phyloP scores from a whole-genome alignment of 805 yeast genomes.

The Cyberlindnera saturnus region DNA sequence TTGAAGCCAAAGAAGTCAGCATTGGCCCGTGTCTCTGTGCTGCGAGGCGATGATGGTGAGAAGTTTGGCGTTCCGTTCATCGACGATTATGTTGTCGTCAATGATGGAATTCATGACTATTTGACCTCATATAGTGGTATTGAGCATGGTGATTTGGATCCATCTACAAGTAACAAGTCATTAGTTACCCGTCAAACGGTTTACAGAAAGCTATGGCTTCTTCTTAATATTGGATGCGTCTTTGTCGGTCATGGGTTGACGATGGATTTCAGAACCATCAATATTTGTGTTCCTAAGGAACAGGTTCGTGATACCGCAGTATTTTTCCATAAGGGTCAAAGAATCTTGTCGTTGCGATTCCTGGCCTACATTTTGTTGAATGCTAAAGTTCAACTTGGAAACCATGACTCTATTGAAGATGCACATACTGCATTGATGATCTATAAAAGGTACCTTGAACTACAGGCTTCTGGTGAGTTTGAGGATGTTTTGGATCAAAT shows the following conservation, averaged over 20 bases:
- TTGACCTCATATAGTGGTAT: constrained; percentile 92
- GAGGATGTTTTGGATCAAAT: constrained; percentile 58
- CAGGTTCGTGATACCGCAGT: constrained; percentile 91
- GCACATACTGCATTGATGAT: constrained; percentile 79
- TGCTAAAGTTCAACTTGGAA: constrained; percentile 80
- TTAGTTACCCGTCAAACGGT: constrained; percentile 79
- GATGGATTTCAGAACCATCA: constrained; percentile 90
- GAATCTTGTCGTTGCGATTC: constrained; percentile 80
- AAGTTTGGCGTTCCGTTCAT: constrained; percentile 73
- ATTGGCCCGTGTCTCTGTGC: constrained; percentile 83
- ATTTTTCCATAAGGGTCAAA: constrained; percentile 67
- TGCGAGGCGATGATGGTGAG: constrained; percentile 65
- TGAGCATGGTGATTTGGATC: constrained; percentile 83
- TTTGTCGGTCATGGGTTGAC: constrained; percentile 93
- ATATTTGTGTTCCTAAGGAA: constrained; percentile 74
- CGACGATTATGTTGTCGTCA: constrained; percentile 84
- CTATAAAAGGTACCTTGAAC: constrained; percentile 65
- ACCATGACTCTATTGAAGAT: constrained; percentile 97
- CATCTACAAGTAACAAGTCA: constrained; percentile 53
- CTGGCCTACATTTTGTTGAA: constrained; percentile 73
- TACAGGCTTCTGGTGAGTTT: constrained; percentile 52
- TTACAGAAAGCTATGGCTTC: constrained; percentile 84
- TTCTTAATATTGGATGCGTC: constrained; percentile 80
- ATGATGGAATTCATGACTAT: constrained; percentile 70
- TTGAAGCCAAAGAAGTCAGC: constrained; percentile 71